Percentiles rank a stretch among this genome's conserved stretches.
phyloP scores from a whole-genome alignment of 1,284 basidiomycete species.

The Rhodotorula sp. region DNA sequence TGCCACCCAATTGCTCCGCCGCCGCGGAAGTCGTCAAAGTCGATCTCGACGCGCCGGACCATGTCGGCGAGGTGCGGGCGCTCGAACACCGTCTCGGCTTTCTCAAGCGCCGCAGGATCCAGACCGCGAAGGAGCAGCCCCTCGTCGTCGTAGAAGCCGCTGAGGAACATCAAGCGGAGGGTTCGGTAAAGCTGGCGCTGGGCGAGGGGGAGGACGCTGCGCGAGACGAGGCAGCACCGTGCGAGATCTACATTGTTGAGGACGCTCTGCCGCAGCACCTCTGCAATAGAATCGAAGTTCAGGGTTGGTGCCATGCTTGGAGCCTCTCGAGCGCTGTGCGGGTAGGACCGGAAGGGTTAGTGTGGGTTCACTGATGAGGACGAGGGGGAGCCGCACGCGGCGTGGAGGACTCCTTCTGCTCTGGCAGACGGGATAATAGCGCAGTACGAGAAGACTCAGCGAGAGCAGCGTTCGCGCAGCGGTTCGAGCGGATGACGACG shows the following conservation, averaged over 20 bases:
- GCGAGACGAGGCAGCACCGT: conserved; percentile 1
- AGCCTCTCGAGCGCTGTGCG: background rate
- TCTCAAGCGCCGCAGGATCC: background rate
- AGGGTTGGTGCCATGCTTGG: background rate
- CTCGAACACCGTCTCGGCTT: background rate
- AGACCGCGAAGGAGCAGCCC: background rate
- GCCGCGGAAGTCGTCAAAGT: background rate
- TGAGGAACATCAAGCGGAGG: background rate
- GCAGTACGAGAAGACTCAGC: background rate
- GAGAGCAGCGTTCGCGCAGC: background rate
- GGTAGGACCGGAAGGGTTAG: background rate
- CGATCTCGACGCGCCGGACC: background rate
- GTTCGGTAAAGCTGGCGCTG: background rate
- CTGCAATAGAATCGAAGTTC: background rate
- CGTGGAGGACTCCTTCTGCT: background rate
- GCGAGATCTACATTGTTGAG: background rate
- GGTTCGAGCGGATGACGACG: background rate
- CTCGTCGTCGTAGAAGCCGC: background rate
- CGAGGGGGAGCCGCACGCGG: background rate
- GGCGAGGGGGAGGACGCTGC: background rate
- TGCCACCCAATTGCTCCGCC: background rate
- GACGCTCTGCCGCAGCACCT: background rate
- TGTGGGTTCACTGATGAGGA: background rate
- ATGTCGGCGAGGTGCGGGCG: background rate
- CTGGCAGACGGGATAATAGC: background rate